A percentile compares a stretch with the other conserved stretches of the same genome.
Conservation (phyloP, 495 filamentous ascomycete genomes). For the Talaromyces borbonicus region DNA sequence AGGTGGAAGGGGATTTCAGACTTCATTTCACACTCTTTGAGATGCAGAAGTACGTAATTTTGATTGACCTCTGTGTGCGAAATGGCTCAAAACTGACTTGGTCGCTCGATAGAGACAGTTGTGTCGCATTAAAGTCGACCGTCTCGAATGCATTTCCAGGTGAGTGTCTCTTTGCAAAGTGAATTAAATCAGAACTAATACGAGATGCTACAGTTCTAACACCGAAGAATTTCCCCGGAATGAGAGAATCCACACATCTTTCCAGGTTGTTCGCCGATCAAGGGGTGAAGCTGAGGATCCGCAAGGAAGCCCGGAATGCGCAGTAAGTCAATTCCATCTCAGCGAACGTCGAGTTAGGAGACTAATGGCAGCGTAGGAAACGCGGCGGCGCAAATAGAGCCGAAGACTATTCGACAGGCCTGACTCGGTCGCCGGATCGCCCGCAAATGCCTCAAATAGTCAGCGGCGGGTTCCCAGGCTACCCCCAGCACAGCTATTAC, state of each 20-base stretch:
- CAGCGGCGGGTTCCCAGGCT: slow-evolving; percentile 19
- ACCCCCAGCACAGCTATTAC: slow-evolving; percentile 26
- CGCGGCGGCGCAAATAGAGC: slow-evolving; percentile 24
- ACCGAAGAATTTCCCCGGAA: slow-evolving; percentile 74
- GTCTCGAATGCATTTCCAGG: slow-evolving; percentile 67
- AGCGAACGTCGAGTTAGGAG: slow-evolving; percentile 1
- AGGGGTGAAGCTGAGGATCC: slow-evolving; percentile 77
- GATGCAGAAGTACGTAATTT: slow-evolving; percentile 53
- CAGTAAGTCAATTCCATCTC: slow-evolving; percentile 29
- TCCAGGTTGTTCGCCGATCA: slow-evolving; percentile 93
- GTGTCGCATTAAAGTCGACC: slow-evolving; percentile 58
- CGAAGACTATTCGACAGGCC: slow-evolving; percentile 27
- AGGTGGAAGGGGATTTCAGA: slow-evolving; percentile 66
- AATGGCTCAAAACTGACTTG: not conserved
- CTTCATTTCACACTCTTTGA: slow-evolving; percentile 85
- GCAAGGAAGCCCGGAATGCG: slow-evolving; percentile 68
- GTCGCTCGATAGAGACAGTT: slow-evolving; percentile 33
- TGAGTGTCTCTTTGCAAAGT: slow-evolving; percentile 20
- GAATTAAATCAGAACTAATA: slow-evolving; percentile 12
- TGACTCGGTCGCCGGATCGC: slow-evolving; percentile 34
- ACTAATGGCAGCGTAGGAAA: slow-evolving; percentile 23
- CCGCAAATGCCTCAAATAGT: slow-evolving; percentile 27
- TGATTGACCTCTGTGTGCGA: not conserved
- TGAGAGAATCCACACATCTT: slow-evolving; percentile 84
- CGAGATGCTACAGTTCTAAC: slow-evolving; percentile 44